These are phyloP conservation scores for Cokeromyces recurvatus DNA, from an alignment of 371 early-diverging fungal genomes.

Conservation along the genomic window DNA sequence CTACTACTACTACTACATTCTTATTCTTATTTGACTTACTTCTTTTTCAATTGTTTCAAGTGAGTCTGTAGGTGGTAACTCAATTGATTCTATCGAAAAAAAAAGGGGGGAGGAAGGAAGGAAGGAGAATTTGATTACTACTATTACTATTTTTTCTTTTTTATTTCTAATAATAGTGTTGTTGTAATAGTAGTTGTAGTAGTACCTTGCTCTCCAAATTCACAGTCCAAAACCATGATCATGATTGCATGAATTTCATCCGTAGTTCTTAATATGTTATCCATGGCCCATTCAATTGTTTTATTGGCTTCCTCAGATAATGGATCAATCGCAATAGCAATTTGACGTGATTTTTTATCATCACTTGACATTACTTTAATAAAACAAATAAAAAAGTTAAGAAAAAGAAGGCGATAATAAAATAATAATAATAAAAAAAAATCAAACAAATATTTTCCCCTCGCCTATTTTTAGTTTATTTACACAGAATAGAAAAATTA, in stretches of 20 bases:
- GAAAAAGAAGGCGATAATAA: slow-evolving; percentile 21
- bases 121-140: no score
- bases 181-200: no score
- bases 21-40: slow-evolving; percentile 11
- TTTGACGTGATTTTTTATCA: slow-evolving; percentile 25
- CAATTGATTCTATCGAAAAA: slow-evolving; percentile 5
- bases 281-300: slow-evolving; percentile 41
- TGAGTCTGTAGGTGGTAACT: slow-evolving; percentile 16
- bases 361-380: slow-evolving; percentile 3
- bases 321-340: slow-evolving; percentile 44
- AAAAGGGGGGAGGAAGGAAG: no score
- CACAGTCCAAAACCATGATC: slow-evolving; percentile 34
- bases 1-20: no score
- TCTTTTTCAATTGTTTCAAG: slow-evolving; percentile 25
- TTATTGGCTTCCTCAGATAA: slow-evolving; percentile 28
- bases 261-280: slow-evolving; percentile 30
- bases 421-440: no score
- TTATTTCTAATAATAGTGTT: no score
- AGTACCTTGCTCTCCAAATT: slow-evolving; percentile 35
- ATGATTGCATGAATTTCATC: slow-evolving; percentile 41
- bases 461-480: no score
- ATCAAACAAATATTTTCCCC: no score
- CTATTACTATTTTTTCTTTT: no score
- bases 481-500: no score
- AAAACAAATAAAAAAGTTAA: not conserved